A percentile compares a stretch with the other conserved stretches of the same genome.
phyloP scores from a whole-genome alignment of 2,329 filamentous ascomycete genomes.

The Macrophomina phaseolina region DNA sequence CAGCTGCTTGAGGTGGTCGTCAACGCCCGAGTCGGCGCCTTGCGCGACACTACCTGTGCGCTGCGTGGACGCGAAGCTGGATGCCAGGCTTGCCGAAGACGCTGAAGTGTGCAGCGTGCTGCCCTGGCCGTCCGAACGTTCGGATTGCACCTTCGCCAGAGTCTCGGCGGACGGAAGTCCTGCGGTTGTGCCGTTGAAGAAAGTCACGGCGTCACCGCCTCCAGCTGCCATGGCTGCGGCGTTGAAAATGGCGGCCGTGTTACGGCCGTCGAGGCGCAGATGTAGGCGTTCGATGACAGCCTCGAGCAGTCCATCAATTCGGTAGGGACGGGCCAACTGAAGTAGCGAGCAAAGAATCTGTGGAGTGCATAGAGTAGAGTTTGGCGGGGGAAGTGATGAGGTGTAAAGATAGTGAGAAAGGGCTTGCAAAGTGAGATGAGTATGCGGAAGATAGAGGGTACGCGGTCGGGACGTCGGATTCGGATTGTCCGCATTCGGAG shows the following conservation, averaged over 20 bases:
- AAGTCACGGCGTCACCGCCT: constrained; percentile 82
- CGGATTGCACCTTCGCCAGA: constrained; percentile 22
- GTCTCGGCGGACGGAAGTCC: constrained; percentile 24
- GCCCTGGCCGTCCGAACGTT: constrained; percentile 6
- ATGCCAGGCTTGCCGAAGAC: constrained; percentile 17
- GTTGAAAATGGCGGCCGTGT: constrained; percentile 96
- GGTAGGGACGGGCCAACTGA: constrained; percentile 91
- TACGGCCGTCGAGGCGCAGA: constrained; percentile 85
- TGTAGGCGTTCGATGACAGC: constrained; percentile 91
- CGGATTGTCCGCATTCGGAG: constrained; percentile 60
- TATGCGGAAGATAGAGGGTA: constrained; percentile 92
- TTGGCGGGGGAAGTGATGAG: constrained; percentile 78
- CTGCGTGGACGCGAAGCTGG: constrained; percentile 11
- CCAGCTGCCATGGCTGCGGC: constrained; percentile 97
- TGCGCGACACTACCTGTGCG: constrained; percentile 49
- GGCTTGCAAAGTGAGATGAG: constrained; percentile 84
- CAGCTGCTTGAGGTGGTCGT: constrained; percentile 46
- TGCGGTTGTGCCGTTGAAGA: constrained; percentile 47
- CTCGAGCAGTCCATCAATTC: constrained; percentile 89
- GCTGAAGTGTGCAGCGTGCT: constrained; percentile 8
- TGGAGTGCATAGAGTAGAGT: constrained; percentile 83
- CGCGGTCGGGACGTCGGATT: constrained; percentile 69
- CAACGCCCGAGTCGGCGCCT: constrained; percentile 32
- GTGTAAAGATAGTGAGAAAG: constrained; percentile 94
- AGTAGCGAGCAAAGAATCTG: constrained; percentile 95